phyloP scores from a whole-genome alignment of 164 flowering plant genomes.

The Macadamia tetraphylla region DNA sequence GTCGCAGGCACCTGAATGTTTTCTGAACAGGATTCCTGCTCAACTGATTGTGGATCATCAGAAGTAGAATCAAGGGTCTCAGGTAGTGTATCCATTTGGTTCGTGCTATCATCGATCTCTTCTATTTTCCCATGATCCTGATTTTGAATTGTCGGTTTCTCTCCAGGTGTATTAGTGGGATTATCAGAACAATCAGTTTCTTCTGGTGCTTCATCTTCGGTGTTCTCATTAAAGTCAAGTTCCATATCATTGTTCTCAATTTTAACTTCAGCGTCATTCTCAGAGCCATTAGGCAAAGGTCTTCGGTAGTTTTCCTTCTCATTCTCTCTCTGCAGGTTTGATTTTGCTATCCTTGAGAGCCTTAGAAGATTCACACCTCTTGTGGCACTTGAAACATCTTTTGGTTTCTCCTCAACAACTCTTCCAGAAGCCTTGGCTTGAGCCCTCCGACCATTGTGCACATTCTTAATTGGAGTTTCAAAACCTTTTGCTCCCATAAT shows the following conservation, averaged over 20 bases:
- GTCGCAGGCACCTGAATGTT: slow-evolving; percentile 46
- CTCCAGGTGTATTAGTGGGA: slow-evolving; percentile 28
- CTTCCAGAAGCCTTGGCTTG: slow-evolving; percentile 52
- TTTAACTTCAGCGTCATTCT: slow-evolving; percentile 84
- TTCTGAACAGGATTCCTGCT: slow-evolving; percentile 49
- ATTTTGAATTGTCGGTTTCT: slow-evolving; percentile 30
- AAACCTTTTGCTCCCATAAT: slow-evolving; percentile 33
- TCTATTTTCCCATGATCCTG: slow-evolving; percentile 34
- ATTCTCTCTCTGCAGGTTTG: slow-evolving; percentile 85
- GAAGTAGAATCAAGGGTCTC: slow-evolving; percentile 22
- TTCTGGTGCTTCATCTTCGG: slow-evolving; percentile 67
- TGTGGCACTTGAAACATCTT: slow-evolving; percentile 43
- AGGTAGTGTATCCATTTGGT: slow-evolving; percentile 25
- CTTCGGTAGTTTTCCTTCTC: slow-evolving; percentile 94
- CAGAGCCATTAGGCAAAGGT: slow-evolving; percentile 58
- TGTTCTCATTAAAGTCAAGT: slow-evolving; percentile 90
- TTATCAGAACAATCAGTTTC: slow-evolving; percentile 65
- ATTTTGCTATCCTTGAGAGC: slow-evolving; percentile 91
- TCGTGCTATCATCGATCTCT: slow-evolving; percentile 21
- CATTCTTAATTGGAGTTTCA: slow-evolving; percentile 62
- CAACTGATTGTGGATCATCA: slow-evolving; percentile 38
- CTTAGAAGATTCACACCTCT: slow-evolving; percentile 76
- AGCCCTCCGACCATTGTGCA: slow-evolving; percentile 40
- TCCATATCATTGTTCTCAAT: slow-evolving; percentile 97
- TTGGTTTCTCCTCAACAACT: slow-evolving; percentile 52